phyloP scores from a whole-genome alignment of 805 yeast genomes.

The Starmerella apicola region DNA sequence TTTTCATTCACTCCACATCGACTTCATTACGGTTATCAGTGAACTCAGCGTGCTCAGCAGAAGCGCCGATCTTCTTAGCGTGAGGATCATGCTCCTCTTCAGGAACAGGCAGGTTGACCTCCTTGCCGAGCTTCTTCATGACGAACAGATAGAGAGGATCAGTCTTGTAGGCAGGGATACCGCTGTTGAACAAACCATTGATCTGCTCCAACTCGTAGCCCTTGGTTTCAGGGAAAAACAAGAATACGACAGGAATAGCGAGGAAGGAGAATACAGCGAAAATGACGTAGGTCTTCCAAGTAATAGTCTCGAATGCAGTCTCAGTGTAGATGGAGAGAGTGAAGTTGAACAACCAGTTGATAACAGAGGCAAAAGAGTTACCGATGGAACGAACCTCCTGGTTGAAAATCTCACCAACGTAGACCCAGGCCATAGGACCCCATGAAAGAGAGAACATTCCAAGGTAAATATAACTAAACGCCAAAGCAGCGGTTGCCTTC shows the following conservation, averaged over 20 bases:
- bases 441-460: constrained; percentile 70
- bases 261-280: constrained; percentile 61
- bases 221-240: constrained; percentile 52
- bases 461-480: constrained; percentile 47
- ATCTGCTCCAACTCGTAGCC: constrained; percentile 58
- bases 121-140: constrained; percentile 12
- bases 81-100: background rate
- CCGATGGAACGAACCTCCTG: constrained; percentile 65
- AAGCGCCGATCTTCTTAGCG: constrained; percentile 1
- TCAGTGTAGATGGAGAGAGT: constrained; percentile 60
- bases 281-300: constrained; percentile 52
- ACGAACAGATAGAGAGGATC: constrained; percentile 13
- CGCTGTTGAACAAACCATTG: constrained; percentile 41
- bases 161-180: constrained; percentile 20
- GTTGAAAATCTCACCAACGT: constrained; percentile 52
- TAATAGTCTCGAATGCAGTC: constrained; percentile 59
- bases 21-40: background rate
- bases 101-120: constrained; percentile 11
- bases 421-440: constrained; percentile 74
- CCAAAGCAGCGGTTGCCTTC: constrained; percentile 38
- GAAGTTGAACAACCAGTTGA: constrained; percentile 74
- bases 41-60: constrained; percentile 9
- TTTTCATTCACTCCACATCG: too few species aligned
- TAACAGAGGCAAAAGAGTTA: constrained; percentile 56
- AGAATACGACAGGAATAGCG: constrained; percentile 45